Percentiles rank a stretch among this genome's conserved stretches.
Evolutionary conservation across 306 rosid genomes (phyloP).

Genomic region (Vigna trinervia): DNA sequence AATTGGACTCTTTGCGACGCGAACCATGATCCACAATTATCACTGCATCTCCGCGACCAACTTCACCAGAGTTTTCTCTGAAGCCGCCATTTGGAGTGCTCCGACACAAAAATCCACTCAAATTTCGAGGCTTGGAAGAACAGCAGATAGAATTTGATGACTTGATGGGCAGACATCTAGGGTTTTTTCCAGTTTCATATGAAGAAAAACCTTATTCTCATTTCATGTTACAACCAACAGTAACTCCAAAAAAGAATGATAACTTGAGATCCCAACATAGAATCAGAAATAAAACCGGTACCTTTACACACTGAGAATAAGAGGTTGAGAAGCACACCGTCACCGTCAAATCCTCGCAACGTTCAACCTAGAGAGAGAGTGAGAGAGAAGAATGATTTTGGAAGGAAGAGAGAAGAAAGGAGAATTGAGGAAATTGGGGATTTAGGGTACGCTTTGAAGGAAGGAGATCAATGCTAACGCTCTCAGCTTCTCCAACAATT

Average conservation of each 20-base stretch:
- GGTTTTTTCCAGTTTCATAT: conserved; percentile 43
- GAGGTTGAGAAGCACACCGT: neutral
- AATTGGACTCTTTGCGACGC: conserved; percentile 86
- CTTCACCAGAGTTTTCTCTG: conserved; percentile 43
- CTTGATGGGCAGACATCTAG: conserved; percentile 45
- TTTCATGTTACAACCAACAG: too few species aligned
- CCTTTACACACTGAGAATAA: neutral
- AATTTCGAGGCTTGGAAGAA: conserved; percentile 40
- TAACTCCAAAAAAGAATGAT: too few species aligned
- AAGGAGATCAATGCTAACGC: too few species aligned
- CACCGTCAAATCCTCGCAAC: neutral
- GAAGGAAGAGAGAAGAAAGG: neutral
- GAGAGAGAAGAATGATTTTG: neutral
- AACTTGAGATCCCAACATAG: neutral
- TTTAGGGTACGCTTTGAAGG: neutral
- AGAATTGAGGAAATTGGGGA: neutral
- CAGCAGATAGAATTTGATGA: conserved; percentile 45
- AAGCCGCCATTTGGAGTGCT: conserved; percentile 49
- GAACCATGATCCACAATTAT: conserved; percentile 96
- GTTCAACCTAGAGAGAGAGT: neutral
- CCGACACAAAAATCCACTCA: conserved; percentile 45
- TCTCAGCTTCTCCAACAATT: too few species aligned
- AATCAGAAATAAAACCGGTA: neutral
- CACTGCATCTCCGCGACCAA: conserved; percentile 67
- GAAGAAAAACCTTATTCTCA: conserved; percentile 37